Evolutionary conservation across 1,284 basidiomycete species (phyloP), one percentile per base, ranked within the genome.

Genomic region (Heimioporus retisporus): DNA sequence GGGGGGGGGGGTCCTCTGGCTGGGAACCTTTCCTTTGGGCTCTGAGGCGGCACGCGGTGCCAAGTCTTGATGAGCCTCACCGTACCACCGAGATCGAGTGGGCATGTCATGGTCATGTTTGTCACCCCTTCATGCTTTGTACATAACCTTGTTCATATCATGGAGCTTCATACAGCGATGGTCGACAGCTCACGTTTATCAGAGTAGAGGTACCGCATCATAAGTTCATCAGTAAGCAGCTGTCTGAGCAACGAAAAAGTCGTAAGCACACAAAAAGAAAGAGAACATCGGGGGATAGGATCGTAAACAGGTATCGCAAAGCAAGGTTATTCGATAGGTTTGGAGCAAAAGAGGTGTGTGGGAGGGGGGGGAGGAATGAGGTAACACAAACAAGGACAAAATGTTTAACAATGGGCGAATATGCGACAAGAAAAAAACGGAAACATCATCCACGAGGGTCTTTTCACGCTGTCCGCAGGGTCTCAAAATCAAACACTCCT

Each of bases 401-500:
- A 35, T 10, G 35, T 35, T 35, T 10, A 10, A 10, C 8, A 35
- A 35, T 35, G 35, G 58, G 58, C 50, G 63, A 64, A 25, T 6
- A 31, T 58, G 61, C 56, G 50, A 59, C 53, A 15, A 69, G 59
- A 46, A 35, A 62, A 5, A 60, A 25, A 19, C 15, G n/a, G 19
- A 35, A 7, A 55, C 35, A 28, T 42, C n/a, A 18, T 21, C 51
- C 42, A 40, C 57, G 68, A 23, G 74, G 55, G 54, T 61, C 48
- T 64, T 28, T 40, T 40, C 35, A 40, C 8, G 35, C 35, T 40
- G 35, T 40, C 35, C 35, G 35, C 59, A 60, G 15, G 19, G 61
- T 63, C 58, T 76, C 75, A 16, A 75, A 75, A 46, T 76, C 73
- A 61, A 79, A 71, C n/a, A 62, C n/a, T 0, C 71, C 68, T 59